Conservation (phyloP, 1,139 yeast genomes). For the Sugiyamaella japonica region DNA sequence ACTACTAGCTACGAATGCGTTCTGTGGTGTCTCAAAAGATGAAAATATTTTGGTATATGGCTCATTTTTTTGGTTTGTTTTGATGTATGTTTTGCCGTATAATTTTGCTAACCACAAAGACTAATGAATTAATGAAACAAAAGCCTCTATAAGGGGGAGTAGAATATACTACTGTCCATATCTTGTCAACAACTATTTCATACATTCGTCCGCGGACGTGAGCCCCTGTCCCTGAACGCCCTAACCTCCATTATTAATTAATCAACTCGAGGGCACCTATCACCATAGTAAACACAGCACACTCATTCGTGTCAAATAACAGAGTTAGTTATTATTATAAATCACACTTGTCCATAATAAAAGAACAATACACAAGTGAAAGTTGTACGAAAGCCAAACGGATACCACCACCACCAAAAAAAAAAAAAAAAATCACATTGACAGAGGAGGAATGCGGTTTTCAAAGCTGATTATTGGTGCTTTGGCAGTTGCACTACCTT, state of each 20-base stretch:
- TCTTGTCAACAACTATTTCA: no score
- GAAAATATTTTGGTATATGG: background rate
- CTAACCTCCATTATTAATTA: conserved; percentile 2
- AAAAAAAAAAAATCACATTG: no score
- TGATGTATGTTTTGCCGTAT: conserved; percentile 10
- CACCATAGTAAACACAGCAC: background rate
- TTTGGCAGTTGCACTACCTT: conserved; percentile 8
- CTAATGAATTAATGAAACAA: conserved; percentile 4
- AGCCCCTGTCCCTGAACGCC: background rate
- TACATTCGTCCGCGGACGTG: conserved; percentile 5
- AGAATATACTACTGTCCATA: no score
- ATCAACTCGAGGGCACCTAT: background rate
- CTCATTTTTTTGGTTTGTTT: conserved; percentile 5
- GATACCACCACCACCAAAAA: no score
- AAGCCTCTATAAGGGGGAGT: no score
- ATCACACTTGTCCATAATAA: background rate
- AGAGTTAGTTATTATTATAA: no score
- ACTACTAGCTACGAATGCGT: background rate
- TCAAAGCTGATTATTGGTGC: conserved; percentile 9
- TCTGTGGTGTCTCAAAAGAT: background rate
- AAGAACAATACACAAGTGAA: background rate
- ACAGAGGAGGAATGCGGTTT: conserved; percentile 1
- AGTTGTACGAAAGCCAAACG: background rate
- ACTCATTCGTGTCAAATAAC: background rate
- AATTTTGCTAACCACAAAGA: conserved; percentile 7